Base-by-base conservation (phyloP, 768 basidiomycete species). In the Psilocybe sp. region DNA sequence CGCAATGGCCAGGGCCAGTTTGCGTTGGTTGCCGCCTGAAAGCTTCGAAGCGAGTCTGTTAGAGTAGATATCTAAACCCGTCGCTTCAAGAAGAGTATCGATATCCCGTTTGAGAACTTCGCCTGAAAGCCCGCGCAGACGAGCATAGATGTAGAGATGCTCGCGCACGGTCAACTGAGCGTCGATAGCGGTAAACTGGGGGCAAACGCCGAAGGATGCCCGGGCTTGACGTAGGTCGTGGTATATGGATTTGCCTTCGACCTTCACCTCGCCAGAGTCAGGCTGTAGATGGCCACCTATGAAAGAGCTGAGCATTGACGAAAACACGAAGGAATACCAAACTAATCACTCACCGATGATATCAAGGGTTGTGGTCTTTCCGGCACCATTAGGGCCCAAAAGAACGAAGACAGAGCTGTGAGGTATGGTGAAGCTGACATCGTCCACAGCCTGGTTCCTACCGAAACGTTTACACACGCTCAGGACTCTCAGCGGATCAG, bases 181-280 rank as follows among this genome's bases (percentile, higher is more conserved):
- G 54, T 91, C 89, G 53, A 91, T 89, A 1, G 89, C 88, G 1
- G 88, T 89, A 66, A 89, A 89, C 54, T 91, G 89, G 0, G 89
- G 89, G 61, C 89, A 92, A 39, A 92, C 86, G 2, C 89, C 89
- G 12, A 92, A 78, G 9, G 81, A 76, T 6, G 84, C 74, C 16
- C 87, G 79, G 16, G 89, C 86, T 5, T 65, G 72, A 18, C 78
- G 77, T 0, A 87, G 80, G 48, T 82, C 72, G 15, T 71, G 70
- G 15, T 86, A 68, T 34, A 87, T 81, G 3, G 87, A 90, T 33
- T 75, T 69, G 3, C 78, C 82, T 47, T 80, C 77, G 58, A 92
- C 85, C 42, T 78, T 60, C 9, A 89, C 78, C 51, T 91, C 86
- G 1, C 89, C 89, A 0, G 66, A 51, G 52, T 87, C 81, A 0